Conservation (phyloP, 139 green algal genomes). For the Auxenochlorella protothecoides region DNA sequence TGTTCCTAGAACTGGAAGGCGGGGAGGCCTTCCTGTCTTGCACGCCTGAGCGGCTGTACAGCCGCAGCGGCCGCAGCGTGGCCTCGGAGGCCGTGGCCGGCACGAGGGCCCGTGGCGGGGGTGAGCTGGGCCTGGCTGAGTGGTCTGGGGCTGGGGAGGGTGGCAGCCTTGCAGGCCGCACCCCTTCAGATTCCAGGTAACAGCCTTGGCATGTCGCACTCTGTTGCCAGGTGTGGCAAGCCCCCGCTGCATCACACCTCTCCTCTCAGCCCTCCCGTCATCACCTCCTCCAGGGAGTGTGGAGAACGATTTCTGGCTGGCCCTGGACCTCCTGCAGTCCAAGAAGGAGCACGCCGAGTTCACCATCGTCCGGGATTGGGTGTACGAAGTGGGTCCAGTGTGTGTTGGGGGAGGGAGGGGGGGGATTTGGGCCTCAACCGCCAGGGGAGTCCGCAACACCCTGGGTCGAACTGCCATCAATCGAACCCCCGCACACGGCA, state of each 20-base stretch:
- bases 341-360: constrained; percentile 96
- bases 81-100: constrained; percentile 87
- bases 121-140: neutral
- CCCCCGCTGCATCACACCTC: too few species aligned
- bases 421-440: too few species aligned
- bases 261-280: too few species aligned
- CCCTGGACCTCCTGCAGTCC: constrained; percentile 69
- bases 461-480: neutral
- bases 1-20: constrained; percentile 47
- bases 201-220: too few species aligned
- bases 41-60: constrained; percentile 90
- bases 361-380: constrained; percentile 70
- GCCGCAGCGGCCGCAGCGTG: constrained; percentile 46
- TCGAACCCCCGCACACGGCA: neutral
- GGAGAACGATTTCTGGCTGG: constrained; percentile 77
- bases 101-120: constrained; percentile 58
- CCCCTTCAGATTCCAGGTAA: too few species aligned
- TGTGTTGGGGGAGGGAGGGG: too few species aligned
- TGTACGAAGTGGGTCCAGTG: constrained; percentile 28
- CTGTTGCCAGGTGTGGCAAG: too few species aligned
- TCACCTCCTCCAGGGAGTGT: constrained; percentile 32
- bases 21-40: constrained; percentile 74
- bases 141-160: neutral
- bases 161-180: too few species aligned
- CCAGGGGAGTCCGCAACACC: too few species aligned